Percentiles rank a stretch among this genome's conserved stretches.
Evolutionary conservation across 1,139 yeast species (phyloP).

Genomic region (Blastobotrys persicus): DNA sequence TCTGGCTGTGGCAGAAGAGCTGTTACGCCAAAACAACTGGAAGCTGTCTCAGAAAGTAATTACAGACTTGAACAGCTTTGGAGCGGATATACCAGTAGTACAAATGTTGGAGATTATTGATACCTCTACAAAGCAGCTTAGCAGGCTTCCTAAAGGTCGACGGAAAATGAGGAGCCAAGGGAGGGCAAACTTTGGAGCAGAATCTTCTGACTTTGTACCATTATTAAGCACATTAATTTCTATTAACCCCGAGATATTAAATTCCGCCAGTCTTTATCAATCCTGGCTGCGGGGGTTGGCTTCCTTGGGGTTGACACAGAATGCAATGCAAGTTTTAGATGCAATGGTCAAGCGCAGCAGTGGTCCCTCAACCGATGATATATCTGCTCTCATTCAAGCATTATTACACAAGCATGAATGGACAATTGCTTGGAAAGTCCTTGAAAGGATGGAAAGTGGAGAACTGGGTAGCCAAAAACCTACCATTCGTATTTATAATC

Average conservation of each 20-base stretch:
- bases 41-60: slow-evolving; percentile 17
- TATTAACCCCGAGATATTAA: slow-evolving; percentile 28
- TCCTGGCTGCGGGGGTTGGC: slow-evolving; percentile 33
- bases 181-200: background rate
- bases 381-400: slow-evolving; percentile 26
- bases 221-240: slow-evolving; percentile 20
- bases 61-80: slow-evolving; percentile 20
- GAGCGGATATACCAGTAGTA: slow-evolving; percentile 21
- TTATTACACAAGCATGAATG: slow-evolving; percentile 24
- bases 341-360: slow-evolving; percentile 29
- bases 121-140: slow-evolving; percentile 15
- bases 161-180: background rate
- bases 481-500: slow-evolving; percentile 24
- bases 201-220: slow-evolving; percentile 17
- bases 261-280: slow-evolving; percentile 27
- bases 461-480: slow-evolving; percentile 21
- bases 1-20: slow-evolving; percentile 15
- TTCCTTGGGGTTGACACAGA: slow-evolving; percentile 25
- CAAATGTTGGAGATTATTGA: slow-evolving; percentile 23
- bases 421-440: slow-evolving; percentile 23
- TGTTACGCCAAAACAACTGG: slow-evolving; percentile 23
- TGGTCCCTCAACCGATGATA: slow-evolving; percentile 20
- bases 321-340: slow-evolving; percentile 28
- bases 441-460: slow-evolving; percentile 24
- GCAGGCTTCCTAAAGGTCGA: background rate